Evolutionary conservation across 768 basidiomycete genomes (phyloP), one percentile per base, ranked within the genome.

Genomic region (Kwoniella dendrophila): DNA sequence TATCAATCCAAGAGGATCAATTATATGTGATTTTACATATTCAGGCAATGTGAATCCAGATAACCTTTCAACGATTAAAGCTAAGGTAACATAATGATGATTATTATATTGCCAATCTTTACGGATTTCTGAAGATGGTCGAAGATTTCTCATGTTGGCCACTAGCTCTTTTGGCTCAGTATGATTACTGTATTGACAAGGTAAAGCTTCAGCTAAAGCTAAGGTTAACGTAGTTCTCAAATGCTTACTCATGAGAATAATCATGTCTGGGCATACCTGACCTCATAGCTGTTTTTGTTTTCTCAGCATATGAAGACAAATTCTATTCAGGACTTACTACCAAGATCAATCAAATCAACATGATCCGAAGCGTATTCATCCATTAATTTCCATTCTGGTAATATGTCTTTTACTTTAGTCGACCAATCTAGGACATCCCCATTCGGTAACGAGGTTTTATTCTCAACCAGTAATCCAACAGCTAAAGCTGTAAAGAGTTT

Each of bases 91-190:
- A 55, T 71, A 77, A 33, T 62, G 62, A 10, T 64, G 36, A 53
- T 79, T 79, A 56, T 68, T 68, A 70, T 79, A 79, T 47, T 76
- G 76, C 59, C 54, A 68, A 12, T 38, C 14, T 50, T 69, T 44
- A 0, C 75, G 67, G 20, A 77, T 49, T 40, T 69, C 66, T 14
- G 68, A 51, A 0, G 77, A 77, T 6, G 74, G 72, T 4, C 66
- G 61, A 1, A 75, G 56, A 43, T 77, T 36, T 18, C 55, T 44
- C 32, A 77, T 30, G 7, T 53, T 47, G 10, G 36, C 11, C 32
- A 73, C 51, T 18, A 67, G n/a, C 4, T 61, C 54, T n/a, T 43
- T 16, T 4, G 63, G 59, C 5, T 43, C 5, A 18, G 11, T 22
- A 24, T 10, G 32, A 29, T 36, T 54, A 30, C 33, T n/a, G 4